Base-by-base conservation (phyloP, 352 stramenopile genomes). In the Detonula confervacea region DNA sequence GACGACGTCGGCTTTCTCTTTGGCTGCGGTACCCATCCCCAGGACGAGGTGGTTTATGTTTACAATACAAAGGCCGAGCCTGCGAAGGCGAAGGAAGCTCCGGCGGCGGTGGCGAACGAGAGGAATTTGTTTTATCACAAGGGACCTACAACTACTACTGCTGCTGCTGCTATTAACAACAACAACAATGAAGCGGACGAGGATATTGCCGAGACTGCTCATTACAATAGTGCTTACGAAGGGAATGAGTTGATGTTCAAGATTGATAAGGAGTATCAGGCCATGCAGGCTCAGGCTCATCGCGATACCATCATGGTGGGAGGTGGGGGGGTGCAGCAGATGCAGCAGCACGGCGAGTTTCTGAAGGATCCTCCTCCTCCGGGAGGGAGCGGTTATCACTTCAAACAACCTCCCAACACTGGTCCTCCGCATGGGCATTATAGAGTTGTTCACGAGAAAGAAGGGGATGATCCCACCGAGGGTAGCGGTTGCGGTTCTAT, bases 1-100 rank as follows among this genome's bases (percentile, higher is more conserved):
- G 67, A 77, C 27, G 67, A 77, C 35, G 54, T 77, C 6, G 67
- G 67, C 24, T 77, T 62, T 35, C 37, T 77, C 30, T 77, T 77
- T 27, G 67, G 67, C 0, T 77, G 55, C 47, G 67, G 67, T 0
- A 68, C 67, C 5, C 47, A 42, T 24, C 67, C 67, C 22, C 14
- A 77, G 39, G 67, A 77, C n/a, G 67, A 77, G 55, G 67, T 61
- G 24, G 54, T 77, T 3, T 51, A 46, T 22, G 46, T 77, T 16
- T 72, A 62, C 37, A 62, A 61, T 30, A n/a, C 5, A 12, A 16
- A 35, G 54, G 18, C 8, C 22, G 6, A 60, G 16, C 1, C 11
- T 12, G 18, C 54, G 24, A 29, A 39, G 12, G 25, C 18, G 54
- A 22, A 5, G 61, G 42, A 44, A 14, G 30, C 8, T 1, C 18